phyloP scores from a whole-genome alignment of 2,329 filamentous ascomycete species.

The Colletotrichum chlorophyti region DNA sequence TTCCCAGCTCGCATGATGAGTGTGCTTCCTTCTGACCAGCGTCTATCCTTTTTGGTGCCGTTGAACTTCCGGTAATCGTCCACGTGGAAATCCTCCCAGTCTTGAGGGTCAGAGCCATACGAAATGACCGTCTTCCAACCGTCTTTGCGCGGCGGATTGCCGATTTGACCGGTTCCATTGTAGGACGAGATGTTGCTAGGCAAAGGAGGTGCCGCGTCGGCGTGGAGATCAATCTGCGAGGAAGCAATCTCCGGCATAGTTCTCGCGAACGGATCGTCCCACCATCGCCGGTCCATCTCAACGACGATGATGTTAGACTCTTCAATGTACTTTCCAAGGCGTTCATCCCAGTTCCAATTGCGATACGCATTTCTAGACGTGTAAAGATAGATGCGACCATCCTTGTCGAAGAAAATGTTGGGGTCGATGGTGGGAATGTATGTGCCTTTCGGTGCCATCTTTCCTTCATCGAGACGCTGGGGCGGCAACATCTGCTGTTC shows the following conservation, averaged over 20 bases:
- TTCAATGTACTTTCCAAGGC: slow-evolving; percentile 42
- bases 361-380: slow-evolving; percentile 43
- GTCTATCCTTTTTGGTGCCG: slow-evolving; percentile 42
- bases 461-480: slow-evolving; percentile 34
- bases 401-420: slow-evolving; percentile 30
- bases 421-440: slow-evolving; percentile 40
- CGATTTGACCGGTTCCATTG: slow-evolving; percentile 43
- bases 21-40: slow-evolving; percentile 45
- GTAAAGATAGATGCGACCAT: slow-evolving; percentile 34
- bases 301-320: slow-evolving; percentile 46
- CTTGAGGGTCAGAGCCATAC: slow-evolving; percentile 41
- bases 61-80: slow-evolving; percentile 41
- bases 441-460: slow-evolving; percentile 40
- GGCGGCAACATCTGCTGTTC: slow-evolving; percentile 42
- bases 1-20: slow-evolving; percentile 33
- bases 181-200: slow-evolving; percentile 40
- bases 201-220: slow-evolving; percentile 33
- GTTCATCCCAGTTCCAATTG: slow-evolving; percentile 44
- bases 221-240: slow-evolving; percentile 38
- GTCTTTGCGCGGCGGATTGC: slow-evolving; percentile 41
- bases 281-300: slow-evolving; percentile 42
- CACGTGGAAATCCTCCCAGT: slow-evolving; percentile 44
- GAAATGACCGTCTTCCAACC: slow-evolving; percentile 45
- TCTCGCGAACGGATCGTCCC: slow-evolving; percentile 40
- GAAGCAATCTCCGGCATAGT: slow-evolving; percentile 42